Base-by-base conservation (phyloP, 2,329 filamentous ascomycete genomes). In the Chaetomium strumarium region DNA sequence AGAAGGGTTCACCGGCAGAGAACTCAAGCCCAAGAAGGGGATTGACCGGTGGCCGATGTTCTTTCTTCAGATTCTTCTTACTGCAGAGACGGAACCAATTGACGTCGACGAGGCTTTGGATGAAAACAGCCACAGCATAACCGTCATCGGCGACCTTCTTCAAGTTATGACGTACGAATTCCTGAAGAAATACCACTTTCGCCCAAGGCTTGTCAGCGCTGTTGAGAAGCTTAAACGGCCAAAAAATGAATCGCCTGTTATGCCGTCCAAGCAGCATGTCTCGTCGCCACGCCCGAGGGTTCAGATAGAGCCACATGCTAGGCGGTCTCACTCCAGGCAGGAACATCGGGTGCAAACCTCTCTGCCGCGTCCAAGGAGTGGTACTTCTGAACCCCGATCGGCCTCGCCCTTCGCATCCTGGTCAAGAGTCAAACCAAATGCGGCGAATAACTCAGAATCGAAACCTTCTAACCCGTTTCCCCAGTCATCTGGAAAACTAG, bases 31-130 rank as follows among this genome's bases (percentile, higher is more conserved):
- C 12, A 76, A 74, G 40, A 92, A 88, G 64, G 77, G 83, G 0
- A 72, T 91, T 10, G 90, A 96, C 62, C 79, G 82, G 46, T 93
- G 89, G 83, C 90, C 92, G 0, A 92, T 92, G 84, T 97, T 96
- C 62, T 86, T 84, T 61, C 70, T 97, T n/a, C 81, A 81, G 29
- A 79, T 96, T 34, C 70, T 75, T 2, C 62, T 77, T 11, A 55
- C 58, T 5, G 39, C 29, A 0, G 31, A 31, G 9, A 30, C 49
- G 16, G n/a, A 37, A 52, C 50, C 19, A 49, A 43, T 42, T 16
- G 47, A 52, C 11, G 55, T 62, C 1, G 67, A 73, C n/a, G 66
- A 69, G 16, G 51, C 76, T 12, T 64, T 80, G 1, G 70, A 77
- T 48, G 72, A 77, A 12, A 71, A 73, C 29, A 66, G 72, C 1